phyloP scores from a whole-genome alignment of 2,329 filamentous ascomycete genomes.

The Ceratocystis lukuohia region DNA sequence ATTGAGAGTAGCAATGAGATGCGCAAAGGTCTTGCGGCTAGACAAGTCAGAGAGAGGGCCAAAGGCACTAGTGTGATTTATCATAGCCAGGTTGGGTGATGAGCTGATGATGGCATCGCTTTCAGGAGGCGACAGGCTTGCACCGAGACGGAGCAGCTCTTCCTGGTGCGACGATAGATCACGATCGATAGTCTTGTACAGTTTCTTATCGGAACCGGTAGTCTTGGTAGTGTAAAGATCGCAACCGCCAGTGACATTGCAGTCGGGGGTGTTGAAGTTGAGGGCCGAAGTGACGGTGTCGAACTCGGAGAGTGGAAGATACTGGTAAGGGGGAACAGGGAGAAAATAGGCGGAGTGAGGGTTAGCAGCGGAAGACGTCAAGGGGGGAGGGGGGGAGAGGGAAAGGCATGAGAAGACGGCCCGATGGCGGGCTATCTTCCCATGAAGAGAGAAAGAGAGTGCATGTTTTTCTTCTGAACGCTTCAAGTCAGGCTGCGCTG shows the following conservation, averaged over 20 bases:
- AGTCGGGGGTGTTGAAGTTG: constrained; percentile 90
- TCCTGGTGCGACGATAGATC: constrained; percentile 86
- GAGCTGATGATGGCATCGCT: constrained; percentile 52
- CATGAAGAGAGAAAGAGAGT: neutral
- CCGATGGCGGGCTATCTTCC: too few species aligned
- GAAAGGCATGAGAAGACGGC: neutral
- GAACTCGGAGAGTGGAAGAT: constrained; percentile 79
- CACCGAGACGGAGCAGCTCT: constrained; percentile 71
- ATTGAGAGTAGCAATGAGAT: constrained; percentile 90
- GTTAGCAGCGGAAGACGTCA: constrained; percentile 14
- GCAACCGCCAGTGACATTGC: constrained; percentile 82
- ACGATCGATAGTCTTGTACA: constrained; percentile 90
- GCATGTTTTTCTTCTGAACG: constrained; percentile 19
- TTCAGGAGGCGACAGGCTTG: constrained; percentile 73
- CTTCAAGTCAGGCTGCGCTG: constrained; percentile 20
- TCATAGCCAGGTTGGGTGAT: constrained; percentile 45
- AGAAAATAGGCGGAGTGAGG: neutral
- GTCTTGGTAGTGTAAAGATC: constrained; percentile 97
- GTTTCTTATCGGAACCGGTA: constrained; percentile 86
- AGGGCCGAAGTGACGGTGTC: constrained; percentile 84
- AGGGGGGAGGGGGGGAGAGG: neutral
- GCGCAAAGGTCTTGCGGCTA: constrained; percentile 84
- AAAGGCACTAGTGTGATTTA: constrained; percentile 81
- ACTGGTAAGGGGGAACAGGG: constrained; percentile 40
- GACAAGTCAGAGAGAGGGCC: constrained; percentile 78